These are phyloP conservation scores for Xerocomellus chrysenteron DNA, from an alignment of 768 basidiomycete genomes.

Conservation along the genomic window DNA sequence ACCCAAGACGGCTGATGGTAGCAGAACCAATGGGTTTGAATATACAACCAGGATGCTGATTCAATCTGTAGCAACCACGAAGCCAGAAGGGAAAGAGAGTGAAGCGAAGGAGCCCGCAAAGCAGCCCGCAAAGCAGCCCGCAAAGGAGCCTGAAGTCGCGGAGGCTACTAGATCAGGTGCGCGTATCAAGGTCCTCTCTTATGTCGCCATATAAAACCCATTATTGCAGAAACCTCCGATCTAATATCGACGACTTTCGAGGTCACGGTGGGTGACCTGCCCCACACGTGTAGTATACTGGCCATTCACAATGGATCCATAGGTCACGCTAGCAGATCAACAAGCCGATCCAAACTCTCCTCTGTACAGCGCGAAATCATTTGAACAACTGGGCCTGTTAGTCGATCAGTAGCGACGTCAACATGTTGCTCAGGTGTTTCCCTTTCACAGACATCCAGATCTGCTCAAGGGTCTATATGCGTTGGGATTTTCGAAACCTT, in stretches of 20 bases:
- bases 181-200: constrained; percentile 1
- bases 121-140: background rate
- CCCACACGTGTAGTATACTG: background rate
- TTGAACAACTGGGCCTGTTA: constrained; percentile 93
- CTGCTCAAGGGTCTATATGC: constrained; percentile 92
- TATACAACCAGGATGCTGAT: constrained; percentile 7
- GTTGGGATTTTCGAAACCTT: constrained; percentile 96
- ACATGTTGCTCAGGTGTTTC: constrained; percentile 4
- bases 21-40: background rate
- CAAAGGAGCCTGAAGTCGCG: constrained; percentile 18
- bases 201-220: background rate
- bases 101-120: constrained; percentile 20
- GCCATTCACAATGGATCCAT: constrained; percentile 9
- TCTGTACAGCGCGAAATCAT: constrained; percentile 87
- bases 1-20: constrained; percentile 47
- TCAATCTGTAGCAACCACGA: constrained; percentile 4
- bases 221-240: constrained; percentile 43
- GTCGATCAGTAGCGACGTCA: constrained; percentile 31
- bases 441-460: constrained; percentile 64
- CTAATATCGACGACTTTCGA: constrained; percentile 81
- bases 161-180: constrained; percentile 23
- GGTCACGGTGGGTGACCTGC: constrained; percentile 57
- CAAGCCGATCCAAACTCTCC: constrained; percentile 97
- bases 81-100: constrained; percentile 29
- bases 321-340: constrained; percentile 97